These are phyloP conservation scores for Omphalotus guepiniiformis DNA, from an alignment of 768 basidiomycete genomes.

Conservation along the genomic window DNA sequence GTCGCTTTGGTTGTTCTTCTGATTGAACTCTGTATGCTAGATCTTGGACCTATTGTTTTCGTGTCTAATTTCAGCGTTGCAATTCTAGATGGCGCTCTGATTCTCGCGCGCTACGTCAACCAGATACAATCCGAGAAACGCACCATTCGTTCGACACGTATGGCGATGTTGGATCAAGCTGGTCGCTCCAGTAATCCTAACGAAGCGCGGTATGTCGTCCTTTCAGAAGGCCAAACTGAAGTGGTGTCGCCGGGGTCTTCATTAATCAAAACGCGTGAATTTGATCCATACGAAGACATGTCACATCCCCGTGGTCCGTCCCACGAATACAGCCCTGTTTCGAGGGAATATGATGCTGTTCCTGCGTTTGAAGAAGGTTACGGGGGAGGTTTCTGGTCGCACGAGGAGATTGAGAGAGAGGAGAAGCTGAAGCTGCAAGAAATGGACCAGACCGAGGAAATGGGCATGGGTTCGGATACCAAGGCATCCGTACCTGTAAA, in stretches of 20 bases:
- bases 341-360: background rate
- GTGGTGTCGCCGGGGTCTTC: background rate
- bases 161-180: constrained; percentile 1
- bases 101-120: constrained; percentile 51
- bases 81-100: constrained; percentile 46
- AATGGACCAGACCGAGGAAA: background rate
- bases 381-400: constrained; percentile 7
- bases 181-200: background rate
- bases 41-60: background rate
- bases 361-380: constrained; percentile 2
- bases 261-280: background rate
- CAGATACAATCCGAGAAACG: constrained; percentile 49
- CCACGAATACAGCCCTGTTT: background rate
- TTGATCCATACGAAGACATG: constrained; percentile 5
- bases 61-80: constrained; percentile 5
- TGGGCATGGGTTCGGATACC: too few relatives aligned
- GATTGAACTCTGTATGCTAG: constrained; percentile 52
- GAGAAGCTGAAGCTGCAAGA: background rate
- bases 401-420: constrained; percentile 1
- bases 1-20: constrained; percentile 42
- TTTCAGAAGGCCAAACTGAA: constrained; percentile 2
- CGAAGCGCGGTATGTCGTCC: background rate
- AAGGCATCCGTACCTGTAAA: too few relatives aligned
- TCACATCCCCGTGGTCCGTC: constrained; percentile 1
- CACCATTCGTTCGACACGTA: constrained; percentile 32